phyloP scores from a whole-genome alignment of 108 stramenopile species.

The Skeletonema grethae region DNA sequence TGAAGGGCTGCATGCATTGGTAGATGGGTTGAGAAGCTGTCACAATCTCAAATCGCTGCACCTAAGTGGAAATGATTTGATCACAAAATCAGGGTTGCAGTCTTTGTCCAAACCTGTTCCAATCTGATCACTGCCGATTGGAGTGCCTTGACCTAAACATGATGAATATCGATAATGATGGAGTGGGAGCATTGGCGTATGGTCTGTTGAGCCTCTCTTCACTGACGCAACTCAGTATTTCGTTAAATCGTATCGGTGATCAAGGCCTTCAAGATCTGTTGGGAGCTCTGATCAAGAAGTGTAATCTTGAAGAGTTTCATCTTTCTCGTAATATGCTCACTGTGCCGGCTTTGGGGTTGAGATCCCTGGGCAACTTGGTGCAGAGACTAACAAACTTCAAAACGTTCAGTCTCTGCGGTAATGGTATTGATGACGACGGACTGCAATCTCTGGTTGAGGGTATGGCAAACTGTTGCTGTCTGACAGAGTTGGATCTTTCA shows the following conservation, averaged over 20 bases:
- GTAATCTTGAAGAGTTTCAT: neutral
- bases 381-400: neutral
- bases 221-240: neutral
- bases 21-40: neutral
- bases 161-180: neutral
- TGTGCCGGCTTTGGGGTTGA: neutral
- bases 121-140: neutral
- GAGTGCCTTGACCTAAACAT: neutral
- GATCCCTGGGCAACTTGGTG: neutral
- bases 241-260: neutral
- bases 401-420: neutral
- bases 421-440: neutral
- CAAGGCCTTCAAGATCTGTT: neutral
- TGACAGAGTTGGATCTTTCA: neutral
- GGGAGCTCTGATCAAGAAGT: no score
- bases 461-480: neutral
- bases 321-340: neutral
- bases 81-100: neutral
- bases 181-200: neutral
- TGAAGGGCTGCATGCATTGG: neutral
- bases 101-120: neutral
- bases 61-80: neutral
- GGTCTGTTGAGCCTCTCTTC: neutral
- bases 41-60: neutral
- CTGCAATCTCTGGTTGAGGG: neutral